Percentiles rank a stretch among this genome's conserved stretches.
phyloP scores from a whole-genome alignment of 108 stramenopile genomes.

The Mayamaea pseudoterrestris region DNA sequence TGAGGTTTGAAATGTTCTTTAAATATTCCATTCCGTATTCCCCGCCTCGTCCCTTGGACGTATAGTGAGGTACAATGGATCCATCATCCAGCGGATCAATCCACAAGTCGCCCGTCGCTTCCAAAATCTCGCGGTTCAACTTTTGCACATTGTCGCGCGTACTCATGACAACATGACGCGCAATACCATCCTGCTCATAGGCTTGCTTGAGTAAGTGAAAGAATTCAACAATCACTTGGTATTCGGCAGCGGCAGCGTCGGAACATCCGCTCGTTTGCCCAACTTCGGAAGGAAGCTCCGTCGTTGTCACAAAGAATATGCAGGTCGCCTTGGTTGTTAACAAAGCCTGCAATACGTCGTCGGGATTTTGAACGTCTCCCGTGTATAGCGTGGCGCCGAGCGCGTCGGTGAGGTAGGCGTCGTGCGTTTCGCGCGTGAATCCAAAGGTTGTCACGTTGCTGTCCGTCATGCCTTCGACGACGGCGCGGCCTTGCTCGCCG shows the following conservation, averaged over 20 bases:
- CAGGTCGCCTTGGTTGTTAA: slow-evolving; percentile 12
- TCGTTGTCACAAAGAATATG: slow-evolving; percentile 46
- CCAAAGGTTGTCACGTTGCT: slow-evolving; percentile 37
- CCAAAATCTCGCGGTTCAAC: slow-evolving; percentile 14
- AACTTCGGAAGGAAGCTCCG: slow-evolving; percentile 24
- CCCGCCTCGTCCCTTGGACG: slow-evolving; percentile 36
- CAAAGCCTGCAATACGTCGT: slow-evolving; percentile 17
- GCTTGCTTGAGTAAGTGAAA: slow-evolving; percentile 25
- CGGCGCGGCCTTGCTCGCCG: slow-evolving; percentile 41
- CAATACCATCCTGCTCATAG: slow-evolving; percentile 18
- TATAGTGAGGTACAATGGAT: slow-evolving; percentile 41
- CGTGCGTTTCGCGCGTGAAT: slow-evolving; percentile 4
- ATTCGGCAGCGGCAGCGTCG: slow-evolving; percentile 30
- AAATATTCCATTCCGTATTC: slow-evolving; percentile 23
- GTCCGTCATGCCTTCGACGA: slow-evolving; percentile 33
- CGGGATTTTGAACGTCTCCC: slow-evolving; percentile 10
- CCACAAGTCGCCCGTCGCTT: slow-evolving; percentile 10
- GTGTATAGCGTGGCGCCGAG: slow-evolving; percentile 9
- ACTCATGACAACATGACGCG: slow-evolving; percentile 35
- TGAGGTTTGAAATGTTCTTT: slow-evolving; percentile 21
- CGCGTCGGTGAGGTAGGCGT: slow-evolving; percentile 17
- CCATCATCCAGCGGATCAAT: slow-evolving; percentile 50
- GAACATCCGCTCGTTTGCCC: slow-evolving; percentile 18
- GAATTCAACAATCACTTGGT: slow-evolving; percentile 26
- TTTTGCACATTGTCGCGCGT: slow-evolving; percentile 39